Evolutionary conservation across 169 alveolate species (phyloP), one percentile per base, ranked within the genome.

Genomic region (Plasmodium gonderi): DNA sequence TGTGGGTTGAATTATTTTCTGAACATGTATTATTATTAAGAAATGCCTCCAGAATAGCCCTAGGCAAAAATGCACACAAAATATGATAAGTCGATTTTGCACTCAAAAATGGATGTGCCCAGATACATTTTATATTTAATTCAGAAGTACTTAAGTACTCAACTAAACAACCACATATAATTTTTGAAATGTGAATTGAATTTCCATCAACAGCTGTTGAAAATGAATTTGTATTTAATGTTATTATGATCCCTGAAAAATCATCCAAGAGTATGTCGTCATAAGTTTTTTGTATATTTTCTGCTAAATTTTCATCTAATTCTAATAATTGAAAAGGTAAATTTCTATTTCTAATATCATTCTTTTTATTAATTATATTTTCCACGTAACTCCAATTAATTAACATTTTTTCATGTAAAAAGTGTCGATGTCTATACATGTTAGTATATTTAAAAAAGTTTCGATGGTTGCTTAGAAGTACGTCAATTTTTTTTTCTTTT

Each of bases 281-380:
- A 89, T 96, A 94, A 31, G 91, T 90, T 33, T 91, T 75, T 76
- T 91, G 94, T 49, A 96, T 81, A 82, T 93, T 96, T 79, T 94
- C 90, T 65, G 94, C 45, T 26, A 94, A 91, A 78, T 90, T 92
- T 51, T 94, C 60, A 14, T 96, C 95, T 60, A 95, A 76, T 29
- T 96, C 95, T 44, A 96, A 89, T 12, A 96, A 90, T 75, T 96
- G 96, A 91, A 96, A 96, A 29, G 97, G 97, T 17, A 96, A 91
- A 72, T 95, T 93, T 90, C 93, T 91, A 77, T 96, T 96, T 74
- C 97, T 91, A 23, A 81, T 60, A 44, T 89, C 91, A 72, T 85
- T 64, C 38, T 79, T 76, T 89, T 83, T 76, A 72, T 82, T 79
- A 33, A 69, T 36, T 14, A 17, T 17, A 85, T 47, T 64, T 65